A percentile compares a stretch with the other conserved stretches of the same genome.
These are phyloP conservation scores for Lecanicillium sp. DNA, from an alignment of 2,329 filamentous ascomycete species.

Conservation along the genomic window DNA sequence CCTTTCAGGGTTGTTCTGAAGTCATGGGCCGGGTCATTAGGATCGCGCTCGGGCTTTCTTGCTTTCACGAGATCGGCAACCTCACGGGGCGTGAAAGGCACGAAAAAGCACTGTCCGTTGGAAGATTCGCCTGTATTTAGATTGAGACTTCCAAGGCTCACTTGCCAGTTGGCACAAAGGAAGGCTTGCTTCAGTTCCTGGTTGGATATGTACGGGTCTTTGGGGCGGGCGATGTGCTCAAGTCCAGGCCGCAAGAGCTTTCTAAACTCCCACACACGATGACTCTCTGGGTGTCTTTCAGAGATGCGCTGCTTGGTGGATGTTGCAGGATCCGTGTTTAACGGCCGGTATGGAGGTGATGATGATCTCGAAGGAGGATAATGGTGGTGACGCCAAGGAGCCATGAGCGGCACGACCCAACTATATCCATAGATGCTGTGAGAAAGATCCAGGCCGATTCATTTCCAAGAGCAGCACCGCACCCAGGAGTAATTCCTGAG, in stretches of 20 bases:
- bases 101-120: not conserved
- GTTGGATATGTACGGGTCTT: not conserved
- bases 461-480: too few relatives aligned
- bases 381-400: too few relatives aligned
- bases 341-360: not conserved
- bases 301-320: not conserved
- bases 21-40: not conserved
- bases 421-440: too few relatives aligned
- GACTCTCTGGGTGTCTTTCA: not conserved
- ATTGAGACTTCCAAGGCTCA: not conserved
- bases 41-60: not conserved
- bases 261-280: not conserved
- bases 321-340: not conserved
- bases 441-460: too few relatives aligned
- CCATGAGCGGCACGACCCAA: too few relatives aligned
- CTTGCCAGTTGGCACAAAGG: not conserved
- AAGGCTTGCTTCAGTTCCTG: not conserved
- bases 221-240: not conserved
- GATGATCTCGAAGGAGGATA: too few relatives aligned
- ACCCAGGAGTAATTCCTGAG: too few relatives aligned
- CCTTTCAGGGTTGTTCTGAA: not conserved
- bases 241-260: not conserved
- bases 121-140: not conserved
- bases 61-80: not conserved
- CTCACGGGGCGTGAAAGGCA: not conserved